These are phyloP conservation scores for Apiospora arundinis DNA, from an alignment of 2,329 filamentous ascomycete genomes.

Conservation along the genomic window DNA sequence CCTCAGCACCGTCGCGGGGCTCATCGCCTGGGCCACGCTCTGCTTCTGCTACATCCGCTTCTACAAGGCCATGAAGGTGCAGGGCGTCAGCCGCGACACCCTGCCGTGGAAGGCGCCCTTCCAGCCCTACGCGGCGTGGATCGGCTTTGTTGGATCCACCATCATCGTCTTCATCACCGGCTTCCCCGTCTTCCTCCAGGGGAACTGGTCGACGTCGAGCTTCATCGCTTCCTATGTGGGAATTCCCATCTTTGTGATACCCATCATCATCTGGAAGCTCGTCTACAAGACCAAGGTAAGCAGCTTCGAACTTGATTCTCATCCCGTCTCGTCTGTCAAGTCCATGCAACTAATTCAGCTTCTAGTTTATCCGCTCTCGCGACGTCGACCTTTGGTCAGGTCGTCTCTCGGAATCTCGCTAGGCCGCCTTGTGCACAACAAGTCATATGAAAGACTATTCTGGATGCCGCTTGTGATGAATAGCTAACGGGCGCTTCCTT, in stretches of 20 bases:
- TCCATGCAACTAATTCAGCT: background rate
- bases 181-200: slow-evolving; percentile 37
- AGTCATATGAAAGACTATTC: background rate
- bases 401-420: slow-evolving; percentile 22
- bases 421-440: background rate
- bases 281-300: slow-evolving; percentile 43
- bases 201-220: slow-evolving; percentile 34
- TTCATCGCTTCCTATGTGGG: slow-evolving; percentile 49
- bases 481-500: too few species aligned
- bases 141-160: slow-evolving; percentile 26
- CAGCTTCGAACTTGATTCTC: slow-evolving; percentile 23
- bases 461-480: background rate
- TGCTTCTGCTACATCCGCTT: slow-evolving; percentile 28
- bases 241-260: slow-evolving; percentile 49
- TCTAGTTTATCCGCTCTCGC: slow-evolving; percentile 33
- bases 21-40: slow-evolving; percentile 27
- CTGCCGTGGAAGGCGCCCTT: slow-evolving; percentile 26
- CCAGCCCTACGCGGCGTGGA: slow-evolving; percentile 27
- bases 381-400: slow-evolving; percentile 38
- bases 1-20: slow-evolving; percentile 25
- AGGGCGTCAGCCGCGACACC: slow-evolving; percentile 23
- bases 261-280: slow-evolving; percentile 49
- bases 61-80: slow-evolving; percentile 24
- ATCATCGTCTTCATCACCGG: slow-evolving; percentile 35
- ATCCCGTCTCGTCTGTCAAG: background rate